phyloP scores from a whole-genome alignment of 805 yeast genomes.

The Ogataea siamensis region DNA sequence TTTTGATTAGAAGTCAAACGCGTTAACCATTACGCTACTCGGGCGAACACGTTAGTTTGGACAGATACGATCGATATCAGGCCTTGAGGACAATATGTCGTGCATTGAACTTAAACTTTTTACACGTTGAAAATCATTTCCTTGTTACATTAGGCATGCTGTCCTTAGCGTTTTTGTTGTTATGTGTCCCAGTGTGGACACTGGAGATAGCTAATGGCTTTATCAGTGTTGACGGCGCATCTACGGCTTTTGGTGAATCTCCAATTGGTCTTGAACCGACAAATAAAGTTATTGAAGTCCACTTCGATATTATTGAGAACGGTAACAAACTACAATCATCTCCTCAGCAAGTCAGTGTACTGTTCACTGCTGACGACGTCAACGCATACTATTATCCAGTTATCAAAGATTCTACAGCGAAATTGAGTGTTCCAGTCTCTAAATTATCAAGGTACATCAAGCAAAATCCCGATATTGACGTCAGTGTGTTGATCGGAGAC shows the following conservation, averaged over 20 bases:
- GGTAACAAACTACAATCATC: neutral
- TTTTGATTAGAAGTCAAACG: constrained; percentile 65
- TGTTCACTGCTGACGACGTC: constrained; percentile 18
- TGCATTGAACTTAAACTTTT: neutral
- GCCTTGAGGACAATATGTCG: neutral
- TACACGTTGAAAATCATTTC: constrained; percentile 3
- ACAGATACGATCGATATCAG: neutral
- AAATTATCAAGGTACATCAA: constrained; percentile 28
- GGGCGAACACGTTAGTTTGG: constrained; percentile 32
- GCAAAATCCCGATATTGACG: constrained; percentile 17
- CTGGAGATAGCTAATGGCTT: constrained; percentile 3
- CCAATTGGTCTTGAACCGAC: constrained; percentile 11
- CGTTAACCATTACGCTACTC: constrained; percentile 67
- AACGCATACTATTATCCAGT: constrained; percentile 28
- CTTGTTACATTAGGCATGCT: constrained; percentile 5
- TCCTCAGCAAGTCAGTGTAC: constrained; percentile 30
- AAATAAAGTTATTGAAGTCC: constrained; percentile 9
- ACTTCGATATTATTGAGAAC: constrained; percentile 17
- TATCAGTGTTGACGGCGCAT: constrained; percentile 10
- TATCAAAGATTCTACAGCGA: constrained; percentile 14
- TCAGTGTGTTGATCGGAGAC: constrained; percentile 32
- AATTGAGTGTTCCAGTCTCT: constrained; percentile 18
- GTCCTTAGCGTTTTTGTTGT: constrained; percentile 4
- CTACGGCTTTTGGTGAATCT: constrained; percentile 4
- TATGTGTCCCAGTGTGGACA: constrained; percentile 7